Conservation (phyloP, 2,329 filamentous ascomycete species). For the Clonostachys byssicola region DNA sequence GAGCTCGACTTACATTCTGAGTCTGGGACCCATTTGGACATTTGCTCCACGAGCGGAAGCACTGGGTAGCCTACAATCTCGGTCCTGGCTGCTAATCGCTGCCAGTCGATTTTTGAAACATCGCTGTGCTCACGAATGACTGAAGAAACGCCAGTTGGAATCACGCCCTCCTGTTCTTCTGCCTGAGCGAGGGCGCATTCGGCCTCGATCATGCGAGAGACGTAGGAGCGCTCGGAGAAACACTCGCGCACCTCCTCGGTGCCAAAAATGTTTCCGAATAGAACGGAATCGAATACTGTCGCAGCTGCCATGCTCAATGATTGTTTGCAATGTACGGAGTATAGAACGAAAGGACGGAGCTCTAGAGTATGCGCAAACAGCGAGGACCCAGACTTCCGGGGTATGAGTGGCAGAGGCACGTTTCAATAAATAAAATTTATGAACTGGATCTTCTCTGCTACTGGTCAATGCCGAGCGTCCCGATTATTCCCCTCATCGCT, state of each 20-base stretch:
- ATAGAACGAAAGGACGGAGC: too few species aligned
- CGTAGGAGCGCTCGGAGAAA: conserved; percentile 44
- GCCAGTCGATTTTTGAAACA: conserved; percentile 11
- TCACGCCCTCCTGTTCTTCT: conserved; percentile 39
- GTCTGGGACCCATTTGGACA: too few species aligned
- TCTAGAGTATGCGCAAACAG: too few species aligned
- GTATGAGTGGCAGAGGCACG: too few species aligned
- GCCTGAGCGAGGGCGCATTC: conserved; percentile 47
- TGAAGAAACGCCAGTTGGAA: conserved; percentile 21
- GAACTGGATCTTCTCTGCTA: too few species aligned
- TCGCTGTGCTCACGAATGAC: conserved; percentile 26
- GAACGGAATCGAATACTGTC: conserved; percentile 36
- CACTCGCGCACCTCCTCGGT: conserved; percentile 44
- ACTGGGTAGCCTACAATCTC: conserved; percentile 53
- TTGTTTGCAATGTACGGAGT: too few species aligned
- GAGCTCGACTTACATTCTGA: too few species aligned
- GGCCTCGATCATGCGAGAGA: conserved; percentile 41
- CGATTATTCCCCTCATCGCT: too few species aligned
- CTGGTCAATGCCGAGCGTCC: too few species aligned
- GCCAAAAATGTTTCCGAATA: conserved; percentile 46
- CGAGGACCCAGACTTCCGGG: too few species aligned
- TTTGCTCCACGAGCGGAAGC: conserved; percentile 42
- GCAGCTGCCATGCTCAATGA: conserved; percentile 9
- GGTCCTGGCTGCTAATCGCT: conserved; percentile 36
- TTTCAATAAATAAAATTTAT: too few species aligned